Percentiles rank a stretch among this genome's conserved stretches.
These are phyloP conservation scores for Carallia pectinifolia DNA, from an alignment of 345 rosid genomes.

Conservation along the genomic window DNA sequence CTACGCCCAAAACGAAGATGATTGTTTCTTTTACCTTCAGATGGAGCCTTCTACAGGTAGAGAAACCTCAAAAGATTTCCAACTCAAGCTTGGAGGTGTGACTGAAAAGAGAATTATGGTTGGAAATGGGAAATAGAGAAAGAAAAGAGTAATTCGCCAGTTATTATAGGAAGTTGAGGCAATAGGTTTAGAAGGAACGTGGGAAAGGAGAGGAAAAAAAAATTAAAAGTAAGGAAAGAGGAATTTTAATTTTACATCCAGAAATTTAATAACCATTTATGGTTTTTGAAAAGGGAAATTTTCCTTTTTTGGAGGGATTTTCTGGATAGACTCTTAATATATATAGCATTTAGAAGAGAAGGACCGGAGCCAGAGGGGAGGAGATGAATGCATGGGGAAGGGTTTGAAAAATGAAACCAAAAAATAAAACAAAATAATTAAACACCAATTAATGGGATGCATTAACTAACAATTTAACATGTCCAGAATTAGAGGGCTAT, in stretches of 20 bases:
- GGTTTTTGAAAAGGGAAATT: neutral
- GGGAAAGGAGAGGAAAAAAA: neutral
- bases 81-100: neutral
- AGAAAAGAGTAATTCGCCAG: too few relatives aligned
- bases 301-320: neutral
- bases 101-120: neutral
- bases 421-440: too few relatives aligned
- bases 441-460: too few relatives aligned
- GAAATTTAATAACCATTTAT: neutral
- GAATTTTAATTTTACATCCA: constrained; percentile 1
- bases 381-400: too few relatives aligned
- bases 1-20: neutral
- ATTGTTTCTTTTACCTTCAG: neutral
- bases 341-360: neutral
- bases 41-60: too few relatives aligned
- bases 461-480: too few relatives aligned
- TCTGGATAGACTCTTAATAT: neutral
- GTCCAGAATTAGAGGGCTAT: too few relatives aligned
- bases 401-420: too few relatives aligned
- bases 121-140: neutral
- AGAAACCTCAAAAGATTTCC: too few relatives aligned
- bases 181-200: too few relatives aligned
- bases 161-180: too few relatives aligned
- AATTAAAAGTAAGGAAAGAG: neutral
- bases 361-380: neutral